Evolutionary conservation across 768 basidiomycete species (phyloP).

Genomic region (Collybia sp.): DNA sequence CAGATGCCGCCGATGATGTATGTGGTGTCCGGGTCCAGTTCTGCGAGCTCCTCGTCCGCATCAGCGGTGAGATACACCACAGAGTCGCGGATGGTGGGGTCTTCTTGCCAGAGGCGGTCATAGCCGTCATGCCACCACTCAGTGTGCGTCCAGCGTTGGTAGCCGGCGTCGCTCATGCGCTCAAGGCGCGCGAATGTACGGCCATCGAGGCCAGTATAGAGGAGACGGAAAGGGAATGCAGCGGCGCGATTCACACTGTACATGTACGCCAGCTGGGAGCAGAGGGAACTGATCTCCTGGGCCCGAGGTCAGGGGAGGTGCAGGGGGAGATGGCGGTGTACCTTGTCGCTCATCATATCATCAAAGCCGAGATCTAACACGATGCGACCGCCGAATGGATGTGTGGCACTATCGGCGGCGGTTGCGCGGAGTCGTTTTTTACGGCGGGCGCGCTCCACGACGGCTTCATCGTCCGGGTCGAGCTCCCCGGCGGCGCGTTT

Average conservation of each 20-base stretch:
- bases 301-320: conserved; percentile 9
- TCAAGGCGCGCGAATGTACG: conserved; percentile 64
- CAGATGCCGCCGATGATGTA: conserved; percentile 96
- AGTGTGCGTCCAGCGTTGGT: conserved; percentile 76
- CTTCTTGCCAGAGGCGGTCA: conserved; percentile 54
- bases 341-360: conserved; percentile 89
- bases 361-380: conserved; percentile 92
- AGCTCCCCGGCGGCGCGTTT: conserved; percentile 64
- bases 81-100: neutral
- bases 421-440: conserved; percentile 25
- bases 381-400: conserved; percentile 57
- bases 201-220: conserved; percentile 81
- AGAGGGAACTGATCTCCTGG: conserved; percentile 89
- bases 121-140: conserved; percentile 83
- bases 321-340: conserved; percentile 29
- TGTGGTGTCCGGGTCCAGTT: conserved; percentile 77
- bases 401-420: conserved; percentile 9
- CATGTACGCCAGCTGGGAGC: conserved; percentile 86
- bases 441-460: conserved; percentile 28
- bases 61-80: conserved; percentile 91
- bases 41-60: conserved; percentile 78
- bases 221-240: conserved; percentile 61
- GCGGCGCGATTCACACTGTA: conserved; percentile 85
- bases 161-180: conserved; percentile 55
- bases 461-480: conserved; percentile 38